Percentiles rank a stretch among this genome's conserved stretches.
Evolutionary conservation across 2,329 filamentous ascomycete genomes (phyloP).

Genomic region (Phialocephala sp.): DNA sequence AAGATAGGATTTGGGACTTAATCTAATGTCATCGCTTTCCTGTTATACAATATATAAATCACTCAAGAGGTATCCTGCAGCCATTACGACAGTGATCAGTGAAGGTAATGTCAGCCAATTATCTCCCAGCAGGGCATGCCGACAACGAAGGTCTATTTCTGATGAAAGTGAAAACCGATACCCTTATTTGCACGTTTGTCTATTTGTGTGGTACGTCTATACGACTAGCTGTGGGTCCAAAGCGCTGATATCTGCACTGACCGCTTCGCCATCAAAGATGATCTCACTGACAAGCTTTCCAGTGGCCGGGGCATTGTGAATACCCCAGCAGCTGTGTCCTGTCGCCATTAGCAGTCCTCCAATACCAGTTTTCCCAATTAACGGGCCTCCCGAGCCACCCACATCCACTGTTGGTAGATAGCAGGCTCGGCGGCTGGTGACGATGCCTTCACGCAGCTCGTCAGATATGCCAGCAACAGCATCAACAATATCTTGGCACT

Average conservation of each 20-base stretch:
- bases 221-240: conserved; percentile 20
- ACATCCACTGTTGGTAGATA: conserved; percentile 71
- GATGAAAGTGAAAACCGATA: no score
- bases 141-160: no score
- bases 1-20: no score
- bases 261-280: conserved; percentile 71
- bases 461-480: conserved; percentile 71
- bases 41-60: no score
- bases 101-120: no score
- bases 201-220: no score
- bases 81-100: no score
- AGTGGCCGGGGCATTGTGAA: conserved; percentile 91
- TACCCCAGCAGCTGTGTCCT: conserved; percentile 96
- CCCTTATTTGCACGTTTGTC: no score
- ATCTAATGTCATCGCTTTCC: no score
- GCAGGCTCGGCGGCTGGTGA: conserved; percentile 83
- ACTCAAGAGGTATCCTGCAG: no score
- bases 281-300: conserved; percentile 79
- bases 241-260: conserved; percentile 62
- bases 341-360: conserved; percentile 79
- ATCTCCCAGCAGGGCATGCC: no score
- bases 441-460: conserved; percentile 66
- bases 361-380: conserved; percentile 77
- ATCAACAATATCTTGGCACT: conserved; percentile 84
- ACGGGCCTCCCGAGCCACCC: conserved; percentile 53